Base-by-base conservation (phyloP, 495 filamentous ascomycete species). In the Achaetomiella virescens region DNA sequence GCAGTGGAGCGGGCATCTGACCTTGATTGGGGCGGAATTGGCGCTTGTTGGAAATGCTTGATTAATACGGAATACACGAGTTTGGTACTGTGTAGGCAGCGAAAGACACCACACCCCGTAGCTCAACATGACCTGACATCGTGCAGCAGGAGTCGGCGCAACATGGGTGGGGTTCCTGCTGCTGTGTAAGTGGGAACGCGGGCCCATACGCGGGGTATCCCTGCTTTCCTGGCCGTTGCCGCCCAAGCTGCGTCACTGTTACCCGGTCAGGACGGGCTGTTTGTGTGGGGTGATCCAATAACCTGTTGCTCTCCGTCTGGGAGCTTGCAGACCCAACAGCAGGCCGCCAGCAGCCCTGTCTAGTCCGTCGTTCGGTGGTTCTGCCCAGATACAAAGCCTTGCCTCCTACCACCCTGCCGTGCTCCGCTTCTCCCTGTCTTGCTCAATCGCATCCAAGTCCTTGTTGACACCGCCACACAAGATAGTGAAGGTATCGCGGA, bases 211-310 rank as follows among this genome's bases (percentile, higher is more conserved):
- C 37, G 27, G 25, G 22, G 51, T 15, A 51, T 29, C 48, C 40
- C 33, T 41, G 42, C n/a, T 56, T 29, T n/a, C 33, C 21, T 35
- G 27, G 21, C 41, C 18, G 2, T 17, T 15, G 29, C 15, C 29
- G 15, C 18, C n/a, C 24, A 27, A n/a, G 24, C 21, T 58, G 59
- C 59, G 59, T 61, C 59, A 58, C 33, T 55, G 38, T 52, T 58
- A 46, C 49, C 36, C 24, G 45, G 22, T 12, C 38, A 50, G 17
- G 54, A 21, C 43, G 11, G 25, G 45, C 21, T 37, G 37, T 42
- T 36, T 41, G 22, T 31, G 55, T 55, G 60, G 60, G 33, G 55
- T 58, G 52, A 50, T 44, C 49, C 48, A 41, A 54, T 63, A 52
- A 52, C 47, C 22, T 48, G 58, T 60, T 60, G 47, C 33, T 17